phyloP scores from a whole-genome alignment of 202 grass and related monocot species.

The Eragrostis tef region DNA sequence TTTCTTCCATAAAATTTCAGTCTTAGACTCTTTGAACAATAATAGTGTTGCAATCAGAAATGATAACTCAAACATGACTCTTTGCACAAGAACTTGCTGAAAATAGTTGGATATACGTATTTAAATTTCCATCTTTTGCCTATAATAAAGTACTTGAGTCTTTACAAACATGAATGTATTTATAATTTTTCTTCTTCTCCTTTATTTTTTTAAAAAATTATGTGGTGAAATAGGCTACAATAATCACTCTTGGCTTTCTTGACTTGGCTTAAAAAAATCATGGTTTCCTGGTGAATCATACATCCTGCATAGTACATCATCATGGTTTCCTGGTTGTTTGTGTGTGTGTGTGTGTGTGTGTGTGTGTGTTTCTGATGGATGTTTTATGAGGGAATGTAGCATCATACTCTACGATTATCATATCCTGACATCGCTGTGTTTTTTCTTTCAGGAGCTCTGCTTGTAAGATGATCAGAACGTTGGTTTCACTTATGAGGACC shows the following conservation, averaged over 20 bases:
- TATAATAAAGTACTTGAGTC: neutral
- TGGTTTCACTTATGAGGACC: slow-evolving; percentile 96
- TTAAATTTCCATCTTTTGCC: neutral
- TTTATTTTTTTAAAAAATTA: slow-evolving; percentile 30
- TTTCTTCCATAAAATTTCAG: slow-evolving; percentile 36
- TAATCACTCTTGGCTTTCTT: slow-evolving; percentile 33
- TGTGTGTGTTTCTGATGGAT: neutral
- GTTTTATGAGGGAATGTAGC: neutral
- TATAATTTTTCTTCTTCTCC: neutral
- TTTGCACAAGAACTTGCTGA: slow-evolving; percentile 31
- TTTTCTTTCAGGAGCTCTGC: slow-evolving; percentile 75
- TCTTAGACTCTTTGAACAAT: slow-evolving; percentile 1
- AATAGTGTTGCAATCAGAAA: neutral
- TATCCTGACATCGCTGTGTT: slow-evolving; percentile 33
- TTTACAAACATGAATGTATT: neutral
- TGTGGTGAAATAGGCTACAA: neutral
- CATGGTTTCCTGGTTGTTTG: slow-evolving; percentile 9
- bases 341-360: no score
- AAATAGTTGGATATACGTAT: neutral
- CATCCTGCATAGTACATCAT: slow-evolving; percentile 22
- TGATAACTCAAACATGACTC: neutral
- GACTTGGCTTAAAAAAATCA: neutral
- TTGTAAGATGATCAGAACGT: slow-evolving; percentile 95
- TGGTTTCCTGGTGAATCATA: slow-evolving; percentile 1
- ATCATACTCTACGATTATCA: neutral